Percentiles rank a stretch among this genome's conserved stretches.
phyloP scores from a whole-genome alignment of 1,284 basidiomycete species.

The Tilletia horrida region DNA sequence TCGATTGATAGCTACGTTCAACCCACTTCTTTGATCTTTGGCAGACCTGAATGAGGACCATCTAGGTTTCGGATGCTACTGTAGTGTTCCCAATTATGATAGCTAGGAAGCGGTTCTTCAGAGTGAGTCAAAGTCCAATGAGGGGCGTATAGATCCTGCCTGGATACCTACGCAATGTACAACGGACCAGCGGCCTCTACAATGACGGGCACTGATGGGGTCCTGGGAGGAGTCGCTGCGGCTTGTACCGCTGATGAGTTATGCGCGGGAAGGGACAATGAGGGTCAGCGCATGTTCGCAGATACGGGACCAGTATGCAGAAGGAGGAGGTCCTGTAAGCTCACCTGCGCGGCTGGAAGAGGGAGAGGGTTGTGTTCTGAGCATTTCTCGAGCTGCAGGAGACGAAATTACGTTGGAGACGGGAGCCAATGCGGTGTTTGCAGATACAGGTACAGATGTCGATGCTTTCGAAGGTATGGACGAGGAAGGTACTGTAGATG shows the following conservation, averaged over 20 bases:
- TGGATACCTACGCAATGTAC: conserved; percentile 36
- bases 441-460: too few relatives aligned
- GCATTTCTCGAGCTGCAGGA: too few relatives aligned
- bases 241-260: neutral
- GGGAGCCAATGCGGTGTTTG: too few relatives aligned
- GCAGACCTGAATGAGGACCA: conserved; percentile 78
- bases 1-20: neutral
- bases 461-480: too few relatives aligned
- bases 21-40: conserved; percentile 59
- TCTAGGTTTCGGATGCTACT: conserved; percentile 80
- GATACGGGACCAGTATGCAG: too few relatives aligned
- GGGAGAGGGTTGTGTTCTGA: too few relatives aligned
- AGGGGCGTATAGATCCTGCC: neutral
- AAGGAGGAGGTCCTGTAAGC: too few relatives aligned
- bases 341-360: neutral
- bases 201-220: neutral
- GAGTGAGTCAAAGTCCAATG: neutral
- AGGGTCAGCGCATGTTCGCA: too few relatives aligned
- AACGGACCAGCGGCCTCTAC: conserved; percentile 47
- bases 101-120: conserved; percentile 58
- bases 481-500: too few relatives aligned
- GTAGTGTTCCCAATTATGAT: conserved; percentile 90
- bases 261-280: neutral
- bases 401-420: too few relatives aligned
- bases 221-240: neutral